Conservation (phyloP, 176 grass and related monocot genomes). For the Aechmea fasciata region DNA sequence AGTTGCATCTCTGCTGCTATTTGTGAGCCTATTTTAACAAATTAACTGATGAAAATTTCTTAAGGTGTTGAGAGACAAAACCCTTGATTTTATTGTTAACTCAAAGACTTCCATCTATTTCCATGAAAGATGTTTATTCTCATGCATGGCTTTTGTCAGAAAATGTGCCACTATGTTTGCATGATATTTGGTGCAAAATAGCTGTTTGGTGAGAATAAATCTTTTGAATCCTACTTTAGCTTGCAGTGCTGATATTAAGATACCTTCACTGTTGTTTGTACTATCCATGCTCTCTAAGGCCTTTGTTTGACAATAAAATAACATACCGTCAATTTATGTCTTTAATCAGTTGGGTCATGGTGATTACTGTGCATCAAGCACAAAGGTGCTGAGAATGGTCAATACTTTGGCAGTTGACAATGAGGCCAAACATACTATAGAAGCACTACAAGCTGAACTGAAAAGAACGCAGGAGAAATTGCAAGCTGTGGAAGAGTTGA, state of each 20-base stretch:
- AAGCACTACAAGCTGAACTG: constrained; percentile 73
- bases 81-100: background rate
- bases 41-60: constrained; percentile 1
- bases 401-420: constrained; percentile 88
- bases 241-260: no score
- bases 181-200: no score
- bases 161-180: no score
- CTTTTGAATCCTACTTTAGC: no score
- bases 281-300: background rate
- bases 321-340: background rate
- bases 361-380: constrained; percentile 82
- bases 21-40: background rate
- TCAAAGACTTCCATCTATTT: background rate
- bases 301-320: background rate
- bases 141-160: background rate
- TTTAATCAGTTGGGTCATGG: constrained; percentile 76
- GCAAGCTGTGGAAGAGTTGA: constrained; percentile 89
- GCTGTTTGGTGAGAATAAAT: no score
- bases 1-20: constrained; percentile 3
- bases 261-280: no score
- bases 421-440: constrained; percentile 97
- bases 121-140: background rate
- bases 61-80: background rate
- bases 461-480: constrained; percentile 89
- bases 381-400: constrained; percentile 92